A percentile compares a stretch with the other conserved stretches of the same genome.
phyloP scores from a whole-genome alignment of 1,139 yeast species.

The Magnusiomyces fungicola region DNA sequence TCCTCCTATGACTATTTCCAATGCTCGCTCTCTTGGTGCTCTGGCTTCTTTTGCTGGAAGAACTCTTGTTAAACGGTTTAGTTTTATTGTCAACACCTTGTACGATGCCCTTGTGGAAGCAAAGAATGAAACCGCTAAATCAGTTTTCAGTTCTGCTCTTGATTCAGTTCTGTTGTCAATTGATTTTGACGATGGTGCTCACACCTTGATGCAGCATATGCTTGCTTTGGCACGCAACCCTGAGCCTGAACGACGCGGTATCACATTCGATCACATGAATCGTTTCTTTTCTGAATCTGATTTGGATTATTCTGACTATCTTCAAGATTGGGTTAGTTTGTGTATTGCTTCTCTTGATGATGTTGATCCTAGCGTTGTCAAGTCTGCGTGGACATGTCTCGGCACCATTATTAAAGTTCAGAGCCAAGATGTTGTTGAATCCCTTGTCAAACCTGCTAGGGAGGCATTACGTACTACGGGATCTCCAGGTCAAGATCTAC shows the following conservation, averaged over 20 bases:
- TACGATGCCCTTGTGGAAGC: constrained; percentile 51
- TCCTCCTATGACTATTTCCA: constrained; percentile 76
- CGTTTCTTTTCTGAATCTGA: constrained; percentile 58
- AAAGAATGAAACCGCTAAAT: constrained; percentile 28
- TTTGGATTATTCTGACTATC: constrained; percentile 66
- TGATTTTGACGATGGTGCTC: constrained; percentile 72
- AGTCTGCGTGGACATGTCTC: constrained; percentile 63
- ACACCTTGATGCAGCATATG: constrained; percentile 76
- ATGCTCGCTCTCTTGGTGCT: constrained; percentile 81
- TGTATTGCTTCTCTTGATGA: constrained; percentile 73
- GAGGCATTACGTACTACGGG: constrained; percentile 68
- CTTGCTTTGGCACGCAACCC: constrained; percentile 62
- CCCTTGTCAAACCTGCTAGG: constrained; percentile 67
- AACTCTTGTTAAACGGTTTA: constrained; percentile 66
- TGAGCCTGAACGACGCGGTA: constrained; percentile 56
- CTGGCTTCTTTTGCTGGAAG: constrained; percentile 88
- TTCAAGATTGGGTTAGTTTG: constrained; percentile 66
- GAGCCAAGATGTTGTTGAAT: constrained; percentile 54
- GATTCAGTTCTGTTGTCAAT: constrained; percentile 66
- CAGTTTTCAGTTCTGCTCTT: constrained; percentile 45
- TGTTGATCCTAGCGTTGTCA: constrained; percentile 53
- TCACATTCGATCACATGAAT: constrained; percentile 63
- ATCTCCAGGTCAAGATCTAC: constrained; percentile 53
- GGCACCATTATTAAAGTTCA: constrained; percentile 61
- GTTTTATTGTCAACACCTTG: constrained; percentile 63